Conservation (phyloP, 2,329 filamentous ascomycete species). For the Fusarium anthophilum region DNA sequence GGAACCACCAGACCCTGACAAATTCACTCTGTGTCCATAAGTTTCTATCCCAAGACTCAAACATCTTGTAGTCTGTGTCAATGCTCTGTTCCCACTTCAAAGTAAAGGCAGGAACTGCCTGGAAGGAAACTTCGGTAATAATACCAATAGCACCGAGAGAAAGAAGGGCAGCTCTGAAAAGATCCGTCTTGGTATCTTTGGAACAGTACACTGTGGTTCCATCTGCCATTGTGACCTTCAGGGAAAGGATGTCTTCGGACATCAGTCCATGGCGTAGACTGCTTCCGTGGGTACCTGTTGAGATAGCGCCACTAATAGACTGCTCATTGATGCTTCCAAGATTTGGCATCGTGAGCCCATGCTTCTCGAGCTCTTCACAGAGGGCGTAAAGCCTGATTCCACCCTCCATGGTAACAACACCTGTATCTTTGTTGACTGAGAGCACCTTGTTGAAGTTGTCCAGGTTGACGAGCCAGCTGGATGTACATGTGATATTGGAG, state of each 20-base stretch:
- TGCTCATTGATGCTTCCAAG: conserved; percentile 95
- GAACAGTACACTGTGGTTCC: conserved; percentile 78
- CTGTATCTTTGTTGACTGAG: conserved; percentile 71
- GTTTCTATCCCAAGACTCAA: conserved; percentile 74
- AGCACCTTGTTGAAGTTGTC: conserved; percentile 82
- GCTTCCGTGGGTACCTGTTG: conserved; percentile 93
- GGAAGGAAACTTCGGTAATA: conserved; percentile 87
- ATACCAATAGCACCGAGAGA: conserved; percentile 92
- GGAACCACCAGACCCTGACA: conserved; percentile 97
- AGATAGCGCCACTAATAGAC: conserved; percentile 90
- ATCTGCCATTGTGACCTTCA: conserved; percentile 85
- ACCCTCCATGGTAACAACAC: conserved; percentile 81
- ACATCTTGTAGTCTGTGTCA: conserved; percentile 72
- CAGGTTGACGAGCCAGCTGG: conserved; percentile 93
- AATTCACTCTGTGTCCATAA: conserved; percentile 90
- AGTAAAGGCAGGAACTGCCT: conserved; percentile 82
- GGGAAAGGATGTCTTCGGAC: conserved; percentile 76
- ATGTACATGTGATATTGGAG: conserved; percentile 90
- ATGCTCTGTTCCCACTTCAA: conserved; percentile 87
- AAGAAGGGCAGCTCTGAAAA: conserved; percentile 89
- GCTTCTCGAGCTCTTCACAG: conserved; percentile 75
- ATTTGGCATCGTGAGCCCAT: conserved; percentile 88
- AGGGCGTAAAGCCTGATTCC: conserved; percentile 85
- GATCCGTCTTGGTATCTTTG: conserved; percentile 73
- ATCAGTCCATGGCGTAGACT: conserved; percentile 85